phyloP scores from a whole-genome alignment of 179 eudicot species.

The Dionaea muscipula region DNA sequence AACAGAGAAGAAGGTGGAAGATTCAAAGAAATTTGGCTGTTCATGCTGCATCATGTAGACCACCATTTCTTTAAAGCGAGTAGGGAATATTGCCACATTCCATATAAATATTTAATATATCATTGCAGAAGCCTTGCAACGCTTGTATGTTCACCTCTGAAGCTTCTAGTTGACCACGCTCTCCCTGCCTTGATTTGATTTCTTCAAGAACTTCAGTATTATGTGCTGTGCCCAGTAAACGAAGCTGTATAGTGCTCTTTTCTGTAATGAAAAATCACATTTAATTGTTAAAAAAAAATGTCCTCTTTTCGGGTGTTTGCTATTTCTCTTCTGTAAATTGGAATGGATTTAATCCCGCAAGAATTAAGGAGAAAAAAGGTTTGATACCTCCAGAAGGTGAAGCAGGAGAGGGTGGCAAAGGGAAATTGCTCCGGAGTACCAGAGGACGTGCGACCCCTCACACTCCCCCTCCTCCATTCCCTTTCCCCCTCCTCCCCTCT shows the following conservation, averaged over 20 bases:
- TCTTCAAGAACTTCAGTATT: slow-evolving; percentile 17
- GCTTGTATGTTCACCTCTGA: not conserved
- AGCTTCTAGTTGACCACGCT: slow-evolving; percentile 1
- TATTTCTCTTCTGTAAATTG: not conserved
- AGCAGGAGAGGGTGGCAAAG: no score
- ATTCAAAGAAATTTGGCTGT: slow-evolving; percentile 32
- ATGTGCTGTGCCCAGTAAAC: slow-evolving; percentile 19
- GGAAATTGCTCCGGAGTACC: no score
- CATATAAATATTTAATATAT: no score
- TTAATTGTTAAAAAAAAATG: slow-evolving; percentile 23
- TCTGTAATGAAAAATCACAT: slow-evolving; percentile 29
- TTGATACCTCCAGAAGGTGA: not conserved
- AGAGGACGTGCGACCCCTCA: no score
- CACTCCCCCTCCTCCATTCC: no score
- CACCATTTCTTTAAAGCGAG: slow-evolving; percentile 6
- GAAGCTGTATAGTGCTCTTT: slow-evolving; percentile 26
- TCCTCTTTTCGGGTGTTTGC: slow-evolving; percentile 14
- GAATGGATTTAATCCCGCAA: not conserved
- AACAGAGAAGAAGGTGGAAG: slow-evolving; percentile 40
- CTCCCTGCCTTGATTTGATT: slow-evolving; percentile 16
- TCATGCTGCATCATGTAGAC: slow-evolving; percentile 37
- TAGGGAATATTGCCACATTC: slow-evolving; percentile 5
- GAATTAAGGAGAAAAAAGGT: not conserved
- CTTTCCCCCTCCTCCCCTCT: no score
- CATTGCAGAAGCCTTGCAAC: no score